Conservation (phyloP, 140 eudicot genomes). For the Anethum foeniculum region DNA sequence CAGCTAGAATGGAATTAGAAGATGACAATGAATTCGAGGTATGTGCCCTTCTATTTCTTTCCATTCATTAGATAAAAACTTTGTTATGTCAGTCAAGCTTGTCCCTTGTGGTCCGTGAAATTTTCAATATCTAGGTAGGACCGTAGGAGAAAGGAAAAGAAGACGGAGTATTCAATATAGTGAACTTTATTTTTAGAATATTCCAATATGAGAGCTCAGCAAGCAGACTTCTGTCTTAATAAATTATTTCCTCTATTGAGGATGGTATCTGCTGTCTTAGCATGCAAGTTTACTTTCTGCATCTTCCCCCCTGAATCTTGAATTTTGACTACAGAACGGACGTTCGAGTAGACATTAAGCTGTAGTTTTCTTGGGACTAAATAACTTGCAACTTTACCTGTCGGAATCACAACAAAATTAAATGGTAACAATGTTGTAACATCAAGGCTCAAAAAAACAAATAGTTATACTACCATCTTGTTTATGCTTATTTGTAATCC, state of each 20-base stretch:
- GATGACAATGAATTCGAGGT: conserved; percentile 59
- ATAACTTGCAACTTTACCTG: no score
- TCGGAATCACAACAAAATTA: not conserved
- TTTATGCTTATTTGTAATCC: not conserved
- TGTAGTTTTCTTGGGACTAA: not conserved
- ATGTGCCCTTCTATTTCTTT: conserved; percentile 6
- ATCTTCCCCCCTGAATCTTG: no score
- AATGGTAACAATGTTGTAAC: not conserved
- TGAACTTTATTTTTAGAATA: not conserved
- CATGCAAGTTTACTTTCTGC: no score
- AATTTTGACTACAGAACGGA: no score
- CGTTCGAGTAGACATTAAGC: no score
- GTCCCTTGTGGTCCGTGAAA: not conserved
- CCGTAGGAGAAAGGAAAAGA: not conserved
- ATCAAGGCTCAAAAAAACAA: not conserved
- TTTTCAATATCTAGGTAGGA: not conserved
- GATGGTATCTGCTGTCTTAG: not conserved
- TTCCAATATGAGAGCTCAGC: not conserved
- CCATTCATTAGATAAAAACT: not conserved
- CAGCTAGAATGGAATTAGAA: conserved; percentile 85
- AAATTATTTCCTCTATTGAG: not conserved
- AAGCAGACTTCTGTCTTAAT: not conserved
- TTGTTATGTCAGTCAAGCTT: not conserved
- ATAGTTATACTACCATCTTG: not conserved
- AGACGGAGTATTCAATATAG: not conserved